These are phyloP conservation scores for Globisporangium spinosum DNA, from an alignment of 352 stramenopile species.

Conservation along the genomic window DNA sequence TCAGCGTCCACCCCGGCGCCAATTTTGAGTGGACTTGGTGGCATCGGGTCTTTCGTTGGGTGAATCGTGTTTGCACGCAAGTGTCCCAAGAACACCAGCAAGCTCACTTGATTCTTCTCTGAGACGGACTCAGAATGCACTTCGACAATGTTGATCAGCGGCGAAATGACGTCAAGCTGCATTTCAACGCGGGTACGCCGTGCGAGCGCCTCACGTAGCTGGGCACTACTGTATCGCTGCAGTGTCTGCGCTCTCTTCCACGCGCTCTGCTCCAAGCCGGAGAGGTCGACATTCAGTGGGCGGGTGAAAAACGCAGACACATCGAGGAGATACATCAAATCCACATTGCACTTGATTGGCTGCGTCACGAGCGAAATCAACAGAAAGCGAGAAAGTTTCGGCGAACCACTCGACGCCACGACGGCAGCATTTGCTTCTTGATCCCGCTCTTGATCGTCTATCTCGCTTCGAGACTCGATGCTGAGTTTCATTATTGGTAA, in stretches of 20 bases:
- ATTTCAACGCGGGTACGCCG: constrained; percentile 71
- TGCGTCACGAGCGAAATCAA: constrained; percentile 70
- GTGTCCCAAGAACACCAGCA: constrained; percentile 76
- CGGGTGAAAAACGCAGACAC: constrained; percentile 68
- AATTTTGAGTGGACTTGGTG: constrained; percentile 16
- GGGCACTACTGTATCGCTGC: constrained; percentile 70
- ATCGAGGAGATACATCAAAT: constrained; percentile 68
- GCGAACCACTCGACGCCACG: constrained; percentile 1
- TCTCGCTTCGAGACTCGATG: constrained; percentile 37
- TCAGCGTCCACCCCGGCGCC: background rate
- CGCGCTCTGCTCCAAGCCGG: constrained; percentile 61
- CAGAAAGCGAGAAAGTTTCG: constrained; percentile 29
- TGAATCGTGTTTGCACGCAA: constrained; percentile 62
- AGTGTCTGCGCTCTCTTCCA: constrained; percentile 73
- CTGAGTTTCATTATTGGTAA: constrained; percentile 67
- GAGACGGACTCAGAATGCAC: constrained; percentile 28
- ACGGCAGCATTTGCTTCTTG: constrained; percentile 11
- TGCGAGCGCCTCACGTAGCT: constrained; percentile 64
- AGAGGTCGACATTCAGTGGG: constrained; percentile 73
- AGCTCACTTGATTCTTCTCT: constrained; percentile 34
- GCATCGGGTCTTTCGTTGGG: constrained; percentile 17
- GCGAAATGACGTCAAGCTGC: constrained; percentile 76
- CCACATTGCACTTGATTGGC: constrained; percentile 76
- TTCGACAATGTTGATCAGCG: constrained; percentile 70
- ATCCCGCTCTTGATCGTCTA: constrained; percentile 19